Percentiles rank a stretch among this genome's conserved stretches.
phyloP scores from a whole-genome alignment of 139 green algal genomes.

The Ulvella scutata region DNA sequence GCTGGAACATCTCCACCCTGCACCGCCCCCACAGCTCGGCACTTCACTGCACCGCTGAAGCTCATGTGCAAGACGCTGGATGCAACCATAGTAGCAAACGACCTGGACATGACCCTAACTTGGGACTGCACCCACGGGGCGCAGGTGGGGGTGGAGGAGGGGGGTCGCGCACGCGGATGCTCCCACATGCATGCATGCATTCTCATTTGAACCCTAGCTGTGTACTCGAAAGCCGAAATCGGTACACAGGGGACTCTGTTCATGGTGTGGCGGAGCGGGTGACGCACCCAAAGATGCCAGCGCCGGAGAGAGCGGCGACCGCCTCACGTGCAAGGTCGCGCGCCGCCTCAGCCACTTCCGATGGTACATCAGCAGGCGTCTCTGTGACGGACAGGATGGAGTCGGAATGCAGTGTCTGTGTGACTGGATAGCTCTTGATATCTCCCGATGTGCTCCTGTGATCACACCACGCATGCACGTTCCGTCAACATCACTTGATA shows the following conservation, averaged over 20 bases:
- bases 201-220: too few relatives aligned
- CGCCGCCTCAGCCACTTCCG: constrained; percentile 24
- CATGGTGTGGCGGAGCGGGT: not conserved
- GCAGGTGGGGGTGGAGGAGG: too few relatives aligned
- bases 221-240: too few relatives aligned
- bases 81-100: too few relatives aligned
- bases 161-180: too few relatives aligned
- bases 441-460: not conserved
- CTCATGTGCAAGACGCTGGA: too few relatives aligned
- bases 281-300: constrained; percentile 82
- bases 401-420: constrained; percentile 88
- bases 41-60: too few relatives aligned
- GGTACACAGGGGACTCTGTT: too few relatives aligned
- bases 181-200: too few relatives aligned
- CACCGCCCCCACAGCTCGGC: not conserved
- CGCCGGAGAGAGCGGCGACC: constrained; percentile 57
- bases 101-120: too few relatives aligned
- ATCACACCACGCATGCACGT: constrained; percentile 4
- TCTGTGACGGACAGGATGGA: constrained; percentile 87
- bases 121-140: too few relatives aligned
- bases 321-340: constrained; percentile 52
- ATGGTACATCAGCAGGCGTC: constrained; percentile 55
- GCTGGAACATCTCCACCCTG: constrained; percentile 90
- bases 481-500: constrained; percentile 1
- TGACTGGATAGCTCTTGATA: constrained; percentile 64